Evolutionary conservation across 176 grass and related monocot genomes (phyloP).

Genomic region (Phoenix dactylifera): DNA sequence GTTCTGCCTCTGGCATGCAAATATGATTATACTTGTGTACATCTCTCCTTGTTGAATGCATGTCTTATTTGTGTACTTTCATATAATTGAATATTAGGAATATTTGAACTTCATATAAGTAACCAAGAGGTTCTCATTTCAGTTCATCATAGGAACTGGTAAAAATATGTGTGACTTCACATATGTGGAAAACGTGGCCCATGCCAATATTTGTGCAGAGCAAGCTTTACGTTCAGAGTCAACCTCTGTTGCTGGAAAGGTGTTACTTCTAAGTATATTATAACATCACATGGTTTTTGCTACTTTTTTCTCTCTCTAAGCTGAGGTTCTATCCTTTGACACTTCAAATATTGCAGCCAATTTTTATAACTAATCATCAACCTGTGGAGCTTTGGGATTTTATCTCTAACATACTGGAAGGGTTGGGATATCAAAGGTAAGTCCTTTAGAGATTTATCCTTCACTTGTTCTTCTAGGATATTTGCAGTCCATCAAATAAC

Average conservation of each 20-base stretch:
- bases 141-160: conserved; percentile 61
- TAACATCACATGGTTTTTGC: not conserved
- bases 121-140: conserved; percentile 18
- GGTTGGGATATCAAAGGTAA: conserved; percentile 78
- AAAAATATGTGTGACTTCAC: conserved; percentile 56
- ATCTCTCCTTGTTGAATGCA: too few relatives aligned
- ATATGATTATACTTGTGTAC: too few relatives aligned
- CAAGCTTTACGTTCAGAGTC: conserved; percentile 40
- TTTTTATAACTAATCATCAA: conserved; percentile 83
- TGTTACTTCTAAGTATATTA: conserved; percentile 18
- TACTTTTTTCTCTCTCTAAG: not conserved
- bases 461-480: too few relatives aligned
- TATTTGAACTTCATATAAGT: too few relatives aligned
- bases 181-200: conserved; percentile 66
- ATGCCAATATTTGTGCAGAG: conserved; percentile 60
- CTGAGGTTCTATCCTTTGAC: too few relatives aligned
- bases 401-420: conserved; percentile 66
- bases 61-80: too few relatives aligned
- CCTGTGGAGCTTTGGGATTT: conserved; percentile 81
- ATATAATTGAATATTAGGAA: too few relatives aligned
- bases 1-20: too few relatives aligned
- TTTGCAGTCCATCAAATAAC: too few relatives aligned
- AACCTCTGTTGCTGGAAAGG: conserved; percentile 55
- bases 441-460: not conserved
- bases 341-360: conserved; percentile 33